Base-by-base conservation (phyloP, 768 basidiomycete genomes). In the Rhodotorula diobovata region DNA sequence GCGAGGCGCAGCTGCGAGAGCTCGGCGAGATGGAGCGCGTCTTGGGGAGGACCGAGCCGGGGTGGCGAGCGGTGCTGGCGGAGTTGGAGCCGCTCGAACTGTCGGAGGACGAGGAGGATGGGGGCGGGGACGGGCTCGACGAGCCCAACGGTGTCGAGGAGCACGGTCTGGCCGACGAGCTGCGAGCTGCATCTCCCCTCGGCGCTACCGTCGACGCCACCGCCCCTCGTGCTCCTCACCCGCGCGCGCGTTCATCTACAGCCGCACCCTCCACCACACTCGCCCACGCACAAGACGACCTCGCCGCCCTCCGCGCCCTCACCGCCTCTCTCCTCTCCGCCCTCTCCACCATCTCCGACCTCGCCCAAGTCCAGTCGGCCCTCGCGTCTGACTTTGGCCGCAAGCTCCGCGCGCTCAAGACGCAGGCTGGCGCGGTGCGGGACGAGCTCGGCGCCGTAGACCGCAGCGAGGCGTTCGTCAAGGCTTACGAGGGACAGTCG, bases 341-440 rank as follows among this genome's bases (percentile, higher is more conserved):
- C 20, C 84, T 94, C 56, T 85, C 87, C 5, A 85, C 87, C 45
- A 86, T 93, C 73, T 90, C 89, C 35, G 91, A 94, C 77, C 90
- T 92, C 70, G 89, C 90, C 23, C 91, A 94, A 79, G 90, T 92
- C 61, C 91, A 91, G 77, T 87, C 88, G 18, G 92, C 89, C 2
- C 89, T 88, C 9, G 88, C 90, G 18, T 87, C 90, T 2, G 91
- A 94, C 67, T 89, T 91, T 1, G 90, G 90, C 57, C 85, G 91
- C 50, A 91, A 90, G 81, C 87, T 94, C 53, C 88, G 91, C 60
- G 89, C 89, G 23, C 81, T 92, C 15, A 32, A 50, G 16, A 37
- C 56, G 16, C 70, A 71, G 25, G 66, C 68, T 28, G 28, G 23
- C 4, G 10, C n/a, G 5, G 20, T 61, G 23, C 46, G 56, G 45